Percentiles rank a stretch among this genome's conserved stretches.
These are phyloP conservation scores for Fusarium nodosum DNA, from an alignment of 2,329 filamentous ascomycete genomes.

Conservation along the genomic window DNA sequence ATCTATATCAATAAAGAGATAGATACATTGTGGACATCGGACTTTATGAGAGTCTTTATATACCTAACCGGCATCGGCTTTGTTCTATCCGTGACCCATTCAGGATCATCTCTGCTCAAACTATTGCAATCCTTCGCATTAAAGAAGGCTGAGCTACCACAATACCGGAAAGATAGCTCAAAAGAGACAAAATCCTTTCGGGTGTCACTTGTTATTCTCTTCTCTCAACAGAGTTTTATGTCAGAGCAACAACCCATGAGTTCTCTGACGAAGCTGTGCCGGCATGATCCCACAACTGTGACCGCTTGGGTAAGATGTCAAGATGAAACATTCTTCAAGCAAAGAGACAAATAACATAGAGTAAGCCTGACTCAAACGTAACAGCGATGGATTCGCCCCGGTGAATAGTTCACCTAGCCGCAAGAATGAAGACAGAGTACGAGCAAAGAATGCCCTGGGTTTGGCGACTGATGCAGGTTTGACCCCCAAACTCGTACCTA, in stretches of 20 bases:
- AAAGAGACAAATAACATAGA: neutral
- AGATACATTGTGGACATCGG: neutral
- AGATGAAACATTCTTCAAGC: no score
- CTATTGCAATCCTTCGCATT: neutral
- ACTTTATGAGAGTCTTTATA: neutral
- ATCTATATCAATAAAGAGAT: neutral
- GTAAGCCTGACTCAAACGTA: neutral
- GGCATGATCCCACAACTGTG: neutral
- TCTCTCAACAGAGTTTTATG: no score
- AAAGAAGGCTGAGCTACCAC: neutral
- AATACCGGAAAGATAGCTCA: neutral
- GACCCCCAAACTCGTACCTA: neutral
- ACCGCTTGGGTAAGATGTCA: no score
- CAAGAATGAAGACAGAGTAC: neutral
- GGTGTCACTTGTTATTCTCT: neutral
- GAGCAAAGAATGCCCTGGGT: neutral
- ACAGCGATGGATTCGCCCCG: no score
- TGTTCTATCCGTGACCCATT: conserved; percentile 4
- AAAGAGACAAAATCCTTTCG: neutral
- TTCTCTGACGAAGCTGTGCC: neutral
- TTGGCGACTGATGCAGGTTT: neutral
- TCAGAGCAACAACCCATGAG: neutral
- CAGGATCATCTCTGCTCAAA: conserved; percentile 3
- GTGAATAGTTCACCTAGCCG: neutral
- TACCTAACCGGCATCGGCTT: neutral